Percentiles rank a stretch among this genome's conserved stretches.
phyloP scores from a whole-genome alignment of 2,329 filamentous ascomycete species.

The Penicillium sp. region DNA sequence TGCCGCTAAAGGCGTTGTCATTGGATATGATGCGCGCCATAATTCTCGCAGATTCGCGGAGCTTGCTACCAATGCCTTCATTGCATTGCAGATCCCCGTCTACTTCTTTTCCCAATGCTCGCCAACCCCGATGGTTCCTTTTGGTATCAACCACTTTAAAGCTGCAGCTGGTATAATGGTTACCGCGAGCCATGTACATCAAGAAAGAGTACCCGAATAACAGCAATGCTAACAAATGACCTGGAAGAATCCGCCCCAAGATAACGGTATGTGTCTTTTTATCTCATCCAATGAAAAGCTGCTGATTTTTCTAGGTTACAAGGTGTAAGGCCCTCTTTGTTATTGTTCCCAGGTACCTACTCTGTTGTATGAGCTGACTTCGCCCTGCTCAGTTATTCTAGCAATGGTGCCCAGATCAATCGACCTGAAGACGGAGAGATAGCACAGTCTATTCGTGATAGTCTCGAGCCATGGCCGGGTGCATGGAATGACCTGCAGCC shows the following conservation, averaged over 20 bases:
- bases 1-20: conserved; percentile 53
- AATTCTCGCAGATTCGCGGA: conserved; percentile 63
- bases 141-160: conserved; percentile 54
- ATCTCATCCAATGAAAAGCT: neutral
- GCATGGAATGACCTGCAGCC: conserved; percentile 51
- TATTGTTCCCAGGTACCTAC: no score
- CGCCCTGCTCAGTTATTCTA: conserved; percentile 51
- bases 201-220: neutral
- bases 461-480: conserved; percentile 51
- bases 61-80: conserved; percentile 61
- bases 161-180: conserved; percentile 65
- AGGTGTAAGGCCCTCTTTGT: conserved; percentile 47
- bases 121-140: conserved; percentile 64
- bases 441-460: conserved; percentile 55
- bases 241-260: conserved; percentile 57
- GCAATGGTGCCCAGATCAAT: conserved; percentile 66
- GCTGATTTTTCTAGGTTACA: conserved; percentile 51
- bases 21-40: conserved; percentile 64
- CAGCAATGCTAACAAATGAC: conserved; percentile 7
- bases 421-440: conserved; percentile 62
- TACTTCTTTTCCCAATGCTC: conserved; percentile 58
- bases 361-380: conserved; percentile 18
- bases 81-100: conserved; percentile 58
- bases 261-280: conserved; percentile 50
- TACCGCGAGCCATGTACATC: conserved; percentile 59